Evolutionary conservation across 2,329 filamentous ascomycete genomes (phyloP), one percentile per base, ranked within the genome.

Genomic region (Fusarium albidum): DNA sequence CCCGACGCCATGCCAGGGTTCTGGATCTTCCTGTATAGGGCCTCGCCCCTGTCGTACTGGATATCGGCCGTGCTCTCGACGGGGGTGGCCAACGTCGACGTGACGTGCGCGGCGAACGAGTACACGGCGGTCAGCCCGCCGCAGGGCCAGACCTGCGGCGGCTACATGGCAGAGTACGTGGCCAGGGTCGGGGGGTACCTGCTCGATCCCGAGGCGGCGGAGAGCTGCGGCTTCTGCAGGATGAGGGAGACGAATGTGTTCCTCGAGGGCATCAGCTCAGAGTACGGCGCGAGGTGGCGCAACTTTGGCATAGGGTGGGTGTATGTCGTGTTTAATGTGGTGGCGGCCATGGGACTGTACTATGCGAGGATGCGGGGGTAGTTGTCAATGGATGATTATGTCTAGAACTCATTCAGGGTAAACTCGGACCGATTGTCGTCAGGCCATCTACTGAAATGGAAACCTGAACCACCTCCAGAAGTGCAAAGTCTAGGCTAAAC

Each of bases 21-120:
- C 56, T 72, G 56, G 59, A 55, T 62, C 11, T 58, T 61, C 9
- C 28, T 63, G 42, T 93, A 93, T 74, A 83, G 88, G 42, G 75
- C 91, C 33, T 92, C 87, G 0, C 91, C 92, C 0, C 89, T 96
- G 65, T 92, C 89, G 0, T 96, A 96, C 71, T 77, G 94, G 25
- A 83, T 94, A 33, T 81, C 82, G 12, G 89, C 87, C 25, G 85
- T 96, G 76, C 72, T 93, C 2, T 82, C 87, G 0, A 83, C 83
- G 1, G 90, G 84, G 7, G 75, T 96, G 7, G 88, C 89, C 39
- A 86, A 88, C 66, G 83, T 83, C 1, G 44, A 73, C 0, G 85
- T 94, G 37, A 61, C 69, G 1, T 96, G 92, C 72, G 83, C 89
- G 0, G 60, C 69, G 9, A 89, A 88, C 68, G 92, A 96, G 70